phyloP scores from a whole-genome alignment of 208 protist species.

The Trypanosoma brucei region DNA sequence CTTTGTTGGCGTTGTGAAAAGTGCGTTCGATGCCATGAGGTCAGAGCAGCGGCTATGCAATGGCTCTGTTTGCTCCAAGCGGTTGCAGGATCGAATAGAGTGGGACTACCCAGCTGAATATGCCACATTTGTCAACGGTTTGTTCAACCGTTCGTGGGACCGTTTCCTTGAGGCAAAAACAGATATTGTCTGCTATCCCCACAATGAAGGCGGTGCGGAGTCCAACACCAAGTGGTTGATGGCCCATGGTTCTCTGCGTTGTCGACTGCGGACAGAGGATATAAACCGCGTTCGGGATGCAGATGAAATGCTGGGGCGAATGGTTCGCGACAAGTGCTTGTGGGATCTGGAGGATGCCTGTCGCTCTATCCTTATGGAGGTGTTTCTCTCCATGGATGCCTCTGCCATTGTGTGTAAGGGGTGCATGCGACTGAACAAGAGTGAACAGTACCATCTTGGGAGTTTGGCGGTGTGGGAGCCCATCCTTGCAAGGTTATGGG shows the following conservation, averaged over 20 bases:
- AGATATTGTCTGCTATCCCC: conserved; percentile 8
- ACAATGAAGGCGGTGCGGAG: not conserved
- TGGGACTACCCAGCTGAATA: conserved; percentile 14
- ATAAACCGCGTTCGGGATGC: not conserved
- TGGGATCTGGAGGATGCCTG: conserved; percentile 15
- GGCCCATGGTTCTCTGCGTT: conserved; percentile 14
- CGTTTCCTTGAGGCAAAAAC: conserved; percentile 5
- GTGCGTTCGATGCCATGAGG: conserved; percentile 1
- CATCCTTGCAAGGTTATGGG: conserved; percentile 9
- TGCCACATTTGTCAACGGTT: conserved; percentile 8
- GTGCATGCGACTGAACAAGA: not conserved
- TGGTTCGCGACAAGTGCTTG: conserved; percentile 11
- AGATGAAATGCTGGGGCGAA: conserved; percentile 4
- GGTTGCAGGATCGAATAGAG: conserved; percentile 23
- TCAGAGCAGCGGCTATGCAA: not conserved
- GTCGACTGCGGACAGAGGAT: conserved; percentile 2
- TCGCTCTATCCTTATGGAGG: conserved; percentile 14
- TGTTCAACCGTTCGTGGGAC: conserved; percentile 15
- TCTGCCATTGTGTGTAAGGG: not conserved
- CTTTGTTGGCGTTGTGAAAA: conserved; percentile 7
- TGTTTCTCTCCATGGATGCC: not conserved
- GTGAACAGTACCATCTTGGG: conserved; percentile 5
- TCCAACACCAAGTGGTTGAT: conserved; percentile 11
- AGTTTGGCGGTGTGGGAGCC: conserved; percentile 13
- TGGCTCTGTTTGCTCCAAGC: conserved; percentile 20